Base-by-base conservation (phyloP, 1,284 basidiomycete genomes). In the Hypsizygus ulmarius region DNA sequence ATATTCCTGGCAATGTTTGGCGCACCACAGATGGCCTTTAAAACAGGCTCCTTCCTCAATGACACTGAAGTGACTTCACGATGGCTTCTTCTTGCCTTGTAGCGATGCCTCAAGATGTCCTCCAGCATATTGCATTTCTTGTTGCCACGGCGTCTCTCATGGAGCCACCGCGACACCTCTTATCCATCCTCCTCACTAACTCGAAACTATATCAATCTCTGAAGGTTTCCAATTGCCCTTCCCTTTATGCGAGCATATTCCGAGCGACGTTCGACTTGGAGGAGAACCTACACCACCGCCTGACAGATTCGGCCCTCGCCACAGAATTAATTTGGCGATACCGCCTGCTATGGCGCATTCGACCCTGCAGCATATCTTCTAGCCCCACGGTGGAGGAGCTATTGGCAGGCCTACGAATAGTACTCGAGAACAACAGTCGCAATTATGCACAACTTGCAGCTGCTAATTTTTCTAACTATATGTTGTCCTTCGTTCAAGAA, bases 161-260 rank as follows among this genome's bases (percentile, higher is more conserved):
- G 10, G 64, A 64, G 0, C 51, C 70, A 16, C 74, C 70, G n/a
- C 62, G 55, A 37, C 56, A 65, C 47, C 59, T 83, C 52, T 58
- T 70, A n/a, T 60, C 64, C 9, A 67, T 83, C 30, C 58, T 73
- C 32, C 61, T 71, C 43, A 72, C 74, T 5, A 74, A 63, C 45
- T 73, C 71, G 1, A 59, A 64, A 0, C 58, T 85, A 10, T 64
- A 80, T 45, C 59, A 63, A 19, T 61, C 69, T 3, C 70, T 87
- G 10, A 69, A 67, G 48, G 43, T 71, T 44, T 52, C 58, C 8
- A 54, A 64, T 15, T 79, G 77, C 42, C 78, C 84, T 0, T 71
- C 80, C 40, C 70, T 88, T 30, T 88, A 87, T 59, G 81, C 83
- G 6, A 62, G 68, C 45, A 70, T 87, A 4, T 89, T 83, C 60